phyloP scores from a whole-genome alignment of 805 yeast species.

The Isabelozyma pseudorhagii region DNA sequence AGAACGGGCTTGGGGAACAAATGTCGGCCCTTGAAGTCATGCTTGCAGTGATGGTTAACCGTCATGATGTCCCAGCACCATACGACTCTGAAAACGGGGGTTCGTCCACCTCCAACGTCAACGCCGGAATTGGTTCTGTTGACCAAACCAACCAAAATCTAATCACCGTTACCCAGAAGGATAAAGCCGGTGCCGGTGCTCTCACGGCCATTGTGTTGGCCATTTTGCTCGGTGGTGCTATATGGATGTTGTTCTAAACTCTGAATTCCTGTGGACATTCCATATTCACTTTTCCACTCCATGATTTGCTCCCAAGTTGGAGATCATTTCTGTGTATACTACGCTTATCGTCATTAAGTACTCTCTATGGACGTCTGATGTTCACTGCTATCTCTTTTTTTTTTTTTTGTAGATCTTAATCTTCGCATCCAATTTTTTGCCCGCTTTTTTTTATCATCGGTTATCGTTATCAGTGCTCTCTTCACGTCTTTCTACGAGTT shows the following conservation, averaged over 20 bases:
- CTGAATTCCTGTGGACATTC: too few relatives aligned
- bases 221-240: conserved; percentile 57
- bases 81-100: conserved; percentile 35
- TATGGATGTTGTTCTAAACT: conserved; percentile 69
- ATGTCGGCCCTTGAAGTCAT: conserved; percentile 71
- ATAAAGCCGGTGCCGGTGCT: conserved; percentile 88
- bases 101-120: conserved; percentile 27
- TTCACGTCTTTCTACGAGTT: not conserved
- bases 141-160: conserved; percentile 38
- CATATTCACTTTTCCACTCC: too few relatives aligned
- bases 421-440: not conserved
- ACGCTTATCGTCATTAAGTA: not conserved
- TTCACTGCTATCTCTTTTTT: not conserved
- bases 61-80: conserved; percentile 23
- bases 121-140: conserved; percentile 34
- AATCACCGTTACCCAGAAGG: conserved; percentile 54
- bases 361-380: not conserved
- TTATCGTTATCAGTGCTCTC: not conserved
- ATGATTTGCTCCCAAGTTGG: not conserved
- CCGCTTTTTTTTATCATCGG: too few relatives aligned
- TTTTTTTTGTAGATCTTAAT: not conserved
- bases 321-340: not conserved
- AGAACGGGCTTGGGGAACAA: conserved; percentile 82
- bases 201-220: conserved; percentile 74
- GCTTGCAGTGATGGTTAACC: conserved; percentile 26